Evolutionary conservation across 495 filamentous ascomycete genomes (phyloP).

Genomic region (Cercophora scortea): DNA sequence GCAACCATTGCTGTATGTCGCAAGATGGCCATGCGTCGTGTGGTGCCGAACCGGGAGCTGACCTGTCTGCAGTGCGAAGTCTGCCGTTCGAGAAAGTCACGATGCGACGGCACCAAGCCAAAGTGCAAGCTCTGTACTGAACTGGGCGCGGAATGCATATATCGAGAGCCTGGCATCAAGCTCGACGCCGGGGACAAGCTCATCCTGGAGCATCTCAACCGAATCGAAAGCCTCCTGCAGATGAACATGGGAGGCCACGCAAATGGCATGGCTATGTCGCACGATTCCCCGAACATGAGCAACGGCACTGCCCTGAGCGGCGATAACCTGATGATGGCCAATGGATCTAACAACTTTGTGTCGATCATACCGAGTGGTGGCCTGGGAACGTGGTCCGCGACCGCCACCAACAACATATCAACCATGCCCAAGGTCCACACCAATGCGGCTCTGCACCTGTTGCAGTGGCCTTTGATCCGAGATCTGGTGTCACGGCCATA

Average conservation of each 20-base stretch:
- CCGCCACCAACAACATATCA: constrained; percentile 59
- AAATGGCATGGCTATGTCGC: constrained; percentile 33
- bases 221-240: constrained; percentile 72
- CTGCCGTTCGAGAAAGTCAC: constrained; percentile 73
- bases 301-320: constrained; percentile 58
- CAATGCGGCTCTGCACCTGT: constrained; percentile 66
- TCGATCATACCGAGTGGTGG: constrained; percentile 58
- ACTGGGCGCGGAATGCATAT: constrained; percentile 73
- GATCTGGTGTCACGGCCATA: constrained; percentile 69
- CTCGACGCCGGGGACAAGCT: constrained; percentile 80
- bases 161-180: constrained; percentile 80
- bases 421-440: constrained; percentile 81
- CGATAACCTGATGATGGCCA: constrained; percentile 50
- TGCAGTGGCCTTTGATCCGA: constrained; percentile 74
- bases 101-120: constrained; percentile 75
- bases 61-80: constrained; percentile 61
- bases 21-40: background rate
- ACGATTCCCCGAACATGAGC: constrained; percentile 62
- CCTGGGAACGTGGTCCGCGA: constrained; percentile 63
- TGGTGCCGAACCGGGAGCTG: constrained; percentile 8
- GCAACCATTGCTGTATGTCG: constrained; percentile 64
- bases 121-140: constrained; percentile 79
- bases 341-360: constrained; percentile 33
- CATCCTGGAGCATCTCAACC: constrained; percentile 66
- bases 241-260: constrained; percentile 47